A percentile compares a stretch with the other conserved stretches of the same genome.
phyloP scores from a whole-genome alignment of 2,329 filamentous ascomycete species.

The Penicillium concentricum region DNA sequence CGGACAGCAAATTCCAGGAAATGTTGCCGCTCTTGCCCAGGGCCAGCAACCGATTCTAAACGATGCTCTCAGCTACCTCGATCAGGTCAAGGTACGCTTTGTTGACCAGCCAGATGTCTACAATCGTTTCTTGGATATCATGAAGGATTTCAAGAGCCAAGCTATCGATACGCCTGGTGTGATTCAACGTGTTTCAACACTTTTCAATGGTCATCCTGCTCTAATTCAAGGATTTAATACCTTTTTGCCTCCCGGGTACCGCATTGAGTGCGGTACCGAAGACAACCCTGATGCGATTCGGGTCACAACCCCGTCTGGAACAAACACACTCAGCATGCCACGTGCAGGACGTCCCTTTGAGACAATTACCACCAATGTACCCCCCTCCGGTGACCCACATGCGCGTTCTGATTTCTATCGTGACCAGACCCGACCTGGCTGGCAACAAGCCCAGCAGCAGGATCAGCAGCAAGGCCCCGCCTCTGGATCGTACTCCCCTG shows the following conservation, averaged over 20 bases:
- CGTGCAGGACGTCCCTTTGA: slow-evolving; percentile 39
- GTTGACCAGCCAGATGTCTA: slow-evolving; percentile 97
- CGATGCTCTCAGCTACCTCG: slow-evolving; percentile 89
- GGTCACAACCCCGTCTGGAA: slow-evolving; percentile 97
- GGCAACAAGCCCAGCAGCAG: slow-evolving; percentile 37
- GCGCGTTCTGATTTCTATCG: slow-evolving; percentile 39
- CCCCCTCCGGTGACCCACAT: slow-evolving; percentile 31
- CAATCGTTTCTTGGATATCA: slow-evolving; percentile 94
- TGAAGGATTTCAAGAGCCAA: slow-evolving; percentile 99
- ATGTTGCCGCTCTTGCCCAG: slow-evolving; percentile 64
- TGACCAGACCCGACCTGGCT: slow-evolving; percentile 40
- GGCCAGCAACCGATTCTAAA: slow-evolving; percentile 81
- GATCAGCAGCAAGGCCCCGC: slow-evolving; percentile 32
- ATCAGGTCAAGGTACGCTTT: slow-evolving; percentile 98
- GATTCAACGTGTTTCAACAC: slow-evolving; percentile 90
- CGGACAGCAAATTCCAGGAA: slow-evolving; percentile 46
- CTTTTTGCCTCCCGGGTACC: slow-evolving; percentile 90
- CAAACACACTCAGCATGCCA: slow-evolving; percentile 81
- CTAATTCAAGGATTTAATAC: slow-evolving; percentile 98
- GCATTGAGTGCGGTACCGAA: slow-evolving; percentile 91
- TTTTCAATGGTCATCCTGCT: slow-evolving; percentile 93
- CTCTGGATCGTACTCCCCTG: slow-evolving; percentile 43
- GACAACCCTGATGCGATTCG: slow-evolving; percentile 95
- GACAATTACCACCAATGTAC: slow-evolving; percentile 31
- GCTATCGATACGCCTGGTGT: slow-evolving; percentile 98